Base-by-base conservation (phyloP, 2,329 filamentous ascomycete species). In the Macrophomina pseudophaseolina region DNA sequence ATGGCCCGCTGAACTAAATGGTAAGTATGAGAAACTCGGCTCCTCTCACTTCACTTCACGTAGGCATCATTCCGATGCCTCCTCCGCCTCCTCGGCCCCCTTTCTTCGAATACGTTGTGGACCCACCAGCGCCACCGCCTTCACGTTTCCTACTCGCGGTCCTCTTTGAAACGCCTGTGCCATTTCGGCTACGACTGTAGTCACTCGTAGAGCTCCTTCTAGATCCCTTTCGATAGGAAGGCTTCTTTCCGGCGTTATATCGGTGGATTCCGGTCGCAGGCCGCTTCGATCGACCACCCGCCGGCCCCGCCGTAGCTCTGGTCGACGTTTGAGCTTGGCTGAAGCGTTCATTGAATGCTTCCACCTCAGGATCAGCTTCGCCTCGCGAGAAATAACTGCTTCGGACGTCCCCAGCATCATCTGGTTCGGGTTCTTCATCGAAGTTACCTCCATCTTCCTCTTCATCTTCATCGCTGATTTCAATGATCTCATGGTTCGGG, bases 401-500 rank as follows among this genome's bases (percentile, higher is more conserved):
- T 23, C 58, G 35, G 11, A 38, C 11, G 35, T 38, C 35, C 35
- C 11, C 35, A 12, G 7, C 11, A 38, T 38, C 35, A 12, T 65
- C 59, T 28, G 35, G 59, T 23, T 48, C 58, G 30, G 42, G 32
- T 6, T 49, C 58, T 11, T 69, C 54, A 12, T 62, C 68, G 8
- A 60, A 40, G 7, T 58, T 33, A 4, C 42, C 58, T 3, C 64
- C 64, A 2, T 60, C 63, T n/a, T 76, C 73, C 8, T 70, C 66
- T 44, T 82, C 81, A 9, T 73, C 79, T 65, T 68, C 67, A 53
- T 70, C 72, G 23, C 68, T 68, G n/a, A 69, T 59, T 18, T 73
- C 71, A 59, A 69, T 66, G 46, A 69, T 51, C 53, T 76, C 71
- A 46, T 84, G 83, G 69, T 87, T 85, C 2, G 81, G 83, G 71